Percentiles rank a stretch among this genome's conserved stretches.
These are phyloP conservation scores for Parathielavia hyrcaniae DNA, from an alignment of 495 filamentous ascomycete species.

Conservation along the genomic window DNA sequence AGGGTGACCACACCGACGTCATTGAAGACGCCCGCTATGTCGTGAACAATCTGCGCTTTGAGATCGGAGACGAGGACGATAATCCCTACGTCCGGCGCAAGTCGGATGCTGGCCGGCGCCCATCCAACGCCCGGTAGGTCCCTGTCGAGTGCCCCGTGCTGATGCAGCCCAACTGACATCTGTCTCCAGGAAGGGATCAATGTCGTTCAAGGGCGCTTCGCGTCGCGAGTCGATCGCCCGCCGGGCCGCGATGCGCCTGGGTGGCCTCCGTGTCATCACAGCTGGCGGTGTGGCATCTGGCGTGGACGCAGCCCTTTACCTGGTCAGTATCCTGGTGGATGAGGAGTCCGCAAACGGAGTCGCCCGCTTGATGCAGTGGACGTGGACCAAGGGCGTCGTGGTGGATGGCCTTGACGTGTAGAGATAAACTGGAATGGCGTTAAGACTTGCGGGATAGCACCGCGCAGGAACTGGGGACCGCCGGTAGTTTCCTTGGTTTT, in stretches of 20 bases:
- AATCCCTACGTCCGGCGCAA: conserved; percentile 68
- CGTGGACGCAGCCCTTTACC: conserved; percentile 69
- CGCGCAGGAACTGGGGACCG: not conserved
- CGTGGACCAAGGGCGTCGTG: conserved; percentile 63
- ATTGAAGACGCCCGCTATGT: conserved; percentile 69
- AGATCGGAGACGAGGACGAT: conserved; percentile 65
- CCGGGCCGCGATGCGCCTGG: conserved; percentile 57
- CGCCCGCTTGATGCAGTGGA: conserved; percentile 60
- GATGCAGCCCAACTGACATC: conserved; percentile 5
- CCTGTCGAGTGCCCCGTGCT: not conserved
- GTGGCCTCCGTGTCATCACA: conserved; percentile 69
- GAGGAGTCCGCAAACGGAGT: conserved; percentile 63
- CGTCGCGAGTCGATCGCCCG: conserved; percentile 63
- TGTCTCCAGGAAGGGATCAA: conserved; percentile 54
- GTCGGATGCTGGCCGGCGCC: conserved; percentile 52
- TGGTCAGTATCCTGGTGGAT: conserved; percentile 66
- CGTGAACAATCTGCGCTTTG: conserved; percentile 73
- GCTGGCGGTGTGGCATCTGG: conserved; percentile 69
- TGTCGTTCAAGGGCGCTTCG: conserved; percentile 59
- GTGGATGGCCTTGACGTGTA: conserved; percentile 70
- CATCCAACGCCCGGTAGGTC: conserved; percentile 55
- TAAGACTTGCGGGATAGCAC: conserved; percentile 13
- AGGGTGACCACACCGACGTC: conserved; percentile 61
- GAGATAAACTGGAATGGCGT: conserved; percentile 24
- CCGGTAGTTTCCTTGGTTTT: not conserved